Conservation (phyloP, 2,329 filamentous ascomycete genomes). For the Scytalidium lignicola region DNA sequence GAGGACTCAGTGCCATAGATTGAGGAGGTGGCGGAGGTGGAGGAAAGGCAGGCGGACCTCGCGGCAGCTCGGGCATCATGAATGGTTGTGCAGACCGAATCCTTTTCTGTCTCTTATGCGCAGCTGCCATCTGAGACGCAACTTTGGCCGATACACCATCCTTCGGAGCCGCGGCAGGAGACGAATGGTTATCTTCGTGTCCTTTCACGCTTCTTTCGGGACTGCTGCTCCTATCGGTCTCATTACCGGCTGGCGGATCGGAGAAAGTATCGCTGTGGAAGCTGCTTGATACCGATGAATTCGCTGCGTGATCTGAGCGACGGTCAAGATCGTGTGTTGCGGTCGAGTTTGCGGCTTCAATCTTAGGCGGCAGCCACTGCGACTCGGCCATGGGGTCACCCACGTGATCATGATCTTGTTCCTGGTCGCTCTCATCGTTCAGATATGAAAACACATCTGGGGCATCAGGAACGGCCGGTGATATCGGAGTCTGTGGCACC, state of each 20-base stretch:
- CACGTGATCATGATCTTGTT: neutral
- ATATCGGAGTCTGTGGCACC: conserved; percentile 15
- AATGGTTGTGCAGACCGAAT: conserved; percentile 16
- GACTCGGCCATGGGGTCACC: conserved; percentile 4
- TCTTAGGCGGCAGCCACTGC: conserved; percentile 12
- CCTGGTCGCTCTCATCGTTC: conserved; percentile 1
- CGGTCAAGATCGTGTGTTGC: conserved; percentile 7
- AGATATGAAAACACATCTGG: conserved; percentile 25
- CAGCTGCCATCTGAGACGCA: conserved; percentile 25
- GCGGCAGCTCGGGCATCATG: conserved; percentile 33
- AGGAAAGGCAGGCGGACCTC: conserved; percentile 25
- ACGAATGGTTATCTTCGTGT: neutral
- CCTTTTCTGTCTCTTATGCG: conserved; percentile 23
- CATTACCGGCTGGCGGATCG: conserved; percentile 29
- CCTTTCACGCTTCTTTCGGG: conserved; percentile 36
- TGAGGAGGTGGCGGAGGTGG: conserved; percentile 26
- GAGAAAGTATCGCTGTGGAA: conserved; percentile 30
- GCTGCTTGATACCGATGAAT: conserved; percentile 26
- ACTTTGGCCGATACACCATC: conserved; percentile 23
- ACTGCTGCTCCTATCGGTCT: conserved; percentile 41
- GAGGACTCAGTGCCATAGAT: conserved; percentile 32
- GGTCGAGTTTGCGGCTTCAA: conserved; percentile 4
- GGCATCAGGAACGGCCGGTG: conserved; percentile 24
- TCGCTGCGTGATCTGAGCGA: conserved; percentile 25
- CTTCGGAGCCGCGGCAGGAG: conserved; percentile 5